Base-by-base conservation (phyloP, 1,284 basidiomycete genomes). In the Leccinum solheimii region DNA sequence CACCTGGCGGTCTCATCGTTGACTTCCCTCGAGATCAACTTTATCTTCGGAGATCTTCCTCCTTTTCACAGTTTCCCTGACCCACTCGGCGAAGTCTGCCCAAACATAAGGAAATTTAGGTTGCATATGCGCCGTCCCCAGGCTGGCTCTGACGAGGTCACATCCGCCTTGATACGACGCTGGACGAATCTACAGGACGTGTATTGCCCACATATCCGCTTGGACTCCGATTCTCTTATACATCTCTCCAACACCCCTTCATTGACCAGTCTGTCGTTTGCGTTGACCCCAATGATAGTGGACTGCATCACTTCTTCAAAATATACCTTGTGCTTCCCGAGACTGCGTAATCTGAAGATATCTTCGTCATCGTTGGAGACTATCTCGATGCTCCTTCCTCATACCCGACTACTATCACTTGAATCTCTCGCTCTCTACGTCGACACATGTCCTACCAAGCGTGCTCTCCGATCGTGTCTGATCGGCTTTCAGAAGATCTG, bases 21-120 rank as follows among this genome's bases (percentile, higher is more conserved):
- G n/a, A 70, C 64, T 2, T 67, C 67, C 23, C 59, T 68, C 38
- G 59, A 70, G 9, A 60, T 69, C 50, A 56, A 68, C n/a, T 62
- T 68, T 32, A 58, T 68, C 13, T 67, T 61, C 7, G 66, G 66
- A 4, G 60, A 68, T 13, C 26, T 57, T 8, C 66, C 64, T 32
- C 51, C 64, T 2, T 66, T 68, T n/a, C 59, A 57, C 50, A 69
- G 55, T 23, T 68, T 68, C 34, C 68, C 67, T 8, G 38, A 30
- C 9, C 55, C 68, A 8, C 64, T 68, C 5, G 57, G 58, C 2
- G 60, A 65, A 10, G 59, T 67, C 19, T 68, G 68, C 48, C 67
- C 67, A 26, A 65, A 65, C 32, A 53, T 68, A 3, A 61, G 55
- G 49, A 58, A 10, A 27, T 58, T 68, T 14, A 53, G 52, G 43